Percentiles rank a stretch among this genome's conserved stretches.
phyloP scores from a whole-genome alignment of 2,329 filamentous ascomycete species.

The Elsinoe arachidis region DNA sequence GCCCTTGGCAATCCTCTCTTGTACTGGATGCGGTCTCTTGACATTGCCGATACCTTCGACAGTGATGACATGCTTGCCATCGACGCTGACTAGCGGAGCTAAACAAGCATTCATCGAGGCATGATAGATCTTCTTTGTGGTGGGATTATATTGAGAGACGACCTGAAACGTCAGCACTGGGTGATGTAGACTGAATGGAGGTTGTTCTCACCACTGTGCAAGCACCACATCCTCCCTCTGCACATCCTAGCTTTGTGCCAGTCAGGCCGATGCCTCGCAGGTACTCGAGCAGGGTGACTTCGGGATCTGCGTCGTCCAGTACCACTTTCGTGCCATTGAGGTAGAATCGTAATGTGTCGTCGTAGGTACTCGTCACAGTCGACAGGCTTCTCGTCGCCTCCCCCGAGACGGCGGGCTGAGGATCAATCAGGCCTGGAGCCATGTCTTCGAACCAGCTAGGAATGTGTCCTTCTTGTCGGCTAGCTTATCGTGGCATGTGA shows the following conservation, averaged over 20 bases:
- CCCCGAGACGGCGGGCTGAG: constrained; percentile 36
- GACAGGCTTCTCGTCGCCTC: constrained; percentile 42
- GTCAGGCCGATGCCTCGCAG: constrained; percentile 86
- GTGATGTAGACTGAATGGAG: constrained; percentile 15
- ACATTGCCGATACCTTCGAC: constrained; percentile 91
- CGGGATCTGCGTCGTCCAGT: constrained; percentile 80
- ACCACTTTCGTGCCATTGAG: constrained; percentile 87
- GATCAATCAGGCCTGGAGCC: constrained; percentile 49
- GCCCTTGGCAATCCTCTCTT: constrained; percentile 81
- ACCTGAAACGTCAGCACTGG: constrained; percentile 41
- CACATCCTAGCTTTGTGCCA: constrained; percentile 92
- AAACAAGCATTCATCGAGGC: constrained; percentile 94
- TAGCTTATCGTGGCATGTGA: background rate
- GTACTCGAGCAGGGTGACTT: constrained; percentile 87
- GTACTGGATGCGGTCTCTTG: constrained; percentile 76
- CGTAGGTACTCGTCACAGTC: constrained; percentile 64
- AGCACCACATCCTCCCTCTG: constrained; percentile 91
- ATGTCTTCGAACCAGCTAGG: constrained; percentile 30
- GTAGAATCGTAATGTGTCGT: constrained; percentile 85
- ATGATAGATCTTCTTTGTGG: constrained; percentile 87
- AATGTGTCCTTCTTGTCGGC: background rate
- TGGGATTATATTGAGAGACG: constrained; percentile 86
- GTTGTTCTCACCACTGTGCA: constrained; percentile 63
- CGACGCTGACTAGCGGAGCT: constrained; percentile 82
- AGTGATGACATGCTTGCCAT: constrained; percentile 97